Evolutionary conservation across 1,284 basidiomycete genomes (phyloP), one percentile per base, ranked within the genome.

Genomic region (Meripilus lineatus): DNA sequence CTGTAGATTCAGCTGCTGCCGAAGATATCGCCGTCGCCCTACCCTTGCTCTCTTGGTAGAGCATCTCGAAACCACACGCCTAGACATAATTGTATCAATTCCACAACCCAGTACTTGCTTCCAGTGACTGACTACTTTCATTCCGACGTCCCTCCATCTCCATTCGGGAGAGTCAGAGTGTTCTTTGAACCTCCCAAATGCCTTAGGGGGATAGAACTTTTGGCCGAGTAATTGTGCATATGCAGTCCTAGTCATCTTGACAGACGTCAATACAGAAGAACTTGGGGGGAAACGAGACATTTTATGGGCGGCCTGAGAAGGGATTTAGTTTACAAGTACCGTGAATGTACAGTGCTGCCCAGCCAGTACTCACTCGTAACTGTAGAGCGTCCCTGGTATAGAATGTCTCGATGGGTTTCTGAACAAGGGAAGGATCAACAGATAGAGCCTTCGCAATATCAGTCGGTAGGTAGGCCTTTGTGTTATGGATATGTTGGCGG

Each of bases 31-130:
- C 20, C 3, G 28, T 23, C 13, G 61, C 62, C 49, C 69, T 72
- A 53, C 67, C 64, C 67, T 88, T 80, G 57, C 78, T 78, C 63
- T 93, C 86, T 66, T 92, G 79, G 63, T 88, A 96, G 42, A 94
- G 74, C 76, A 96, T 96, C 67, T 97, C 93, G 53, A 96, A 96
- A 0, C 93, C 93, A 50, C 89, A 91, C 3, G 91, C 83, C 89
- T 92, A 54, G 22, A 33, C 10, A 6, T 14, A 40, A 35, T 28
- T 26, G 20, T 24, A 8, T 7, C 18, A 8, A 15, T 3, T 23
- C 32, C 22, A 17, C 35, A 26, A 43, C 43, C 17, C 21, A 8
- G 35, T 6, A 5, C 17, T 22, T 28, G 26, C 21, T 36, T 11
- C 11, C 2, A n/a, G 1, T 20, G 1, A 64, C 78, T 42, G 51